Conservation (phyloP, 2,329 filamentous ascomycete genomes). For the Colletotrichum sp. region DNA sequence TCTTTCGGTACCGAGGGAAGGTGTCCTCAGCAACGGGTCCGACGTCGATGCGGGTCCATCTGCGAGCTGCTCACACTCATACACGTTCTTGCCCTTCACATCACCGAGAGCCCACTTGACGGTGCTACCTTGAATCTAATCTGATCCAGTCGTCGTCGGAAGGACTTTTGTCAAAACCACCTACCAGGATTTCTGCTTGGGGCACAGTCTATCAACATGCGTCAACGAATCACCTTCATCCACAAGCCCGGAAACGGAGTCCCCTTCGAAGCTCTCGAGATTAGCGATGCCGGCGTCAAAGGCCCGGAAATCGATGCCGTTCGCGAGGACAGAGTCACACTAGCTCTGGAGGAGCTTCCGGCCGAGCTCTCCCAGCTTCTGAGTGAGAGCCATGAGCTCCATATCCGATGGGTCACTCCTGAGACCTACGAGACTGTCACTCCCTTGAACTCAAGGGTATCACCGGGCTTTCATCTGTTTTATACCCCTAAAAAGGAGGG, state of each 20-base stretch:
- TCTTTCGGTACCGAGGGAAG: constrained; percentile 1
- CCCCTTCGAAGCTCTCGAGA: constrained; percentile 65
- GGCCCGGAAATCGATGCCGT: constrained; percentile 66
- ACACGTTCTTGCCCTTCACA: neutral
- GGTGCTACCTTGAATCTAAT: neutral
- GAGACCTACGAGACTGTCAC: constrained; percentile 61
- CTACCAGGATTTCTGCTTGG: neutral
- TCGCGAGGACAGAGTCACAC: constrained; percentile 80
- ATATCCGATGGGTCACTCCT: constrained; percentile 79
- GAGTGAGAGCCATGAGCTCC: constrained; percentile 70
- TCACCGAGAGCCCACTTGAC: neutral
- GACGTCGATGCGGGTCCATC: neutral
- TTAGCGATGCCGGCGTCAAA: constrained; percentile 61
- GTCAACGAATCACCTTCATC: constrained; percentile 81
- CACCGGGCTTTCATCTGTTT: constrained; percentile 83
- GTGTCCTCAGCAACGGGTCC: constrained; percentile 13
- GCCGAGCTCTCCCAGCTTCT: constrained; percentile 67
- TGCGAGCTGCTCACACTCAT: neutral
- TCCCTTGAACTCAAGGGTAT: constrained; percentile 76
- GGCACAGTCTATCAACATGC: constrained; percentile 55
- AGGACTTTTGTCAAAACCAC: neutral
- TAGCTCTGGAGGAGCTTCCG: constrained; percentile 77
- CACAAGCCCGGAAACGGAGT: constrained; percentile 68
- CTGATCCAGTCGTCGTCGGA: neutral
- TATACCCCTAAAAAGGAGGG: constrained; percentile 64